These are phyloP conservation scores for Diddensiella caesifluorescens DNA, from an alignment of 805 yeast species.

Conservation along the genomic window DNA sequence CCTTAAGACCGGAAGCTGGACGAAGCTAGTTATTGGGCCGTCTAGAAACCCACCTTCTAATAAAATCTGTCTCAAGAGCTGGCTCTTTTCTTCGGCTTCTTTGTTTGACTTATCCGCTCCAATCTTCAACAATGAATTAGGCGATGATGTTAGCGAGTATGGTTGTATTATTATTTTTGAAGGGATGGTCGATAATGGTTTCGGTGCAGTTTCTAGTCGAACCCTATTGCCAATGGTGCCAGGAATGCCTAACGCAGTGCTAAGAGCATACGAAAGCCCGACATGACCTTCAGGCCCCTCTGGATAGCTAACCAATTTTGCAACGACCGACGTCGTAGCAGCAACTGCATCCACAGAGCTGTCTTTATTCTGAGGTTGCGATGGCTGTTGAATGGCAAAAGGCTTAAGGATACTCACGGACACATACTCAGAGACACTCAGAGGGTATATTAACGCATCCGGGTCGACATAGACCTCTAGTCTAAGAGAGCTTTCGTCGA, in stretches of 20 bases:
- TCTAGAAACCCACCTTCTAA: constrained; percentile 15
- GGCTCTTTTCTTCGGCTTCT: constrained; percentile 23
- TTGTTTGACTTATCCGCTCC: constrained; percentile 15
- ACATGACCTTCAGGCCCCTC: constrained; percentile 35
- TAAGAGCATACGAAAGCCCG: constrained; percentile 49
- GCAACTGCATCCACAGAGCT: not conserved
- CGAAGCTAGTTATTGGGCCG: constrained; percentile 39
- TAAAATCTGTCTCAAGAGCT: constrained; percentile 16
- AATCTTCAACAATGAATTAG: constrained; percentile 17
- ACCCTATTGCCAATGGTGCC: constrained; percentile 49
- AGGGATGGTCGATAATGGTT: constrained; percentile 32
- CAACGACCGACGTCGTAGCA: constrained; percentile 38
- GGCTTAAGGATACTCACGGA: constrained; percentile 28
- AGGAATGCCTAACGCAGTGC: constrained; percentile 52
- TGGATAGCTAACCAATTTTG: constrained; percentile 42
- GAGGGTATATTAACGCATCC: constrained; percentile 33
- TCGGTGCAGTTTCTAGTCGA: constrained; percentile 43
- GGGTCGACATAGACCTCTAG: constrained; percentile 45
- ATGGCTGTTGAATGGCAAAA: constrained; percentile 5
- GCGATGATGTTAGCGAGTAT: constrained; percentile 33
- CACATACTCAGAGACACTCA: constrained; percentile 34
- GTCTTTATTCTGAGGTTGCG: constrained; percentile 1
- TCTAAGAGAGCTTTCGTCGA: constrained; percentile 14
- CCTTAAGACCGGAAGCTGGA: constrained; percentile 46
- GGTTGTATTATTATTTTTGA: constrained; percentile 49